phyloP scores from a whole-genome alignment of 2,329 filamentous ascomycete species.

The Xylariaceae sp. region DNA sequence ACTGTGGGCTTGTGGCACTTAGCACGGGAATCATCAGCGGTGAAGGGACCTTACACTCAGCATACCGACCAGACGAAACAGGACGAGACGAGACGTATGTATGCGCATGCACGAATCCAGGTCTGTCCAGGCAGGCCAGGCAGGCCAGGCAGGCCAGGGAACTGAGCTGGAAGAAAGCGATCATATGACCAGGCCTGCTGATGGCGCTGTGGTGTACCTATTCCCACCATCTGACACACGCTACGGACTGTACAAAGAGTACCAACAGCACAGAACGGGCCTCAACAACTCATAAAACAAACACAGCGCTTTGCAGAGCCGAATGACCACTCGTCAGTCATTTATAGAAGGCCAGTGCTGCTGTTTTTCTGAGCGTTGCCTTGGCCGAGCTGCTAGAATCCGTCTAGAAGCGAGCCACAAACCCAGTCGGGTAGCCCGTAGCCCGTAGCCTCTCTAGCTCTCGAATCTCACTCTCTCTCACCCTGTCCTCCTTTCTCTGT shows the following conservation, averaged over 20 bases:
- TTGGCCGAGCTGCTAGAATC: neutral
- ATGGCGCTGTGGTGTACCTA: neutral
- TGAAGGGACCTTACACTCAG: slow-evolving; percentile 2
- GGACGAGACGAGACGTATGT: no score
- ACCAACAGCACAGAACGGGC: neutral
- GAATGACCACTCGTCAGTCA: neutral
- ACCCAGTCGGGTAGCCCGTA: neutral
- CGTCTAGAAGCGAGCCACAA: neutral
- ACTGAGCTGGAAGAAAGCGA: slow-evolving; percentile 7
- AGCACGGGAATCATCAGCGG: slow-evolving; percentile 8
- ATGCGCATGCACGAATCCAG: slow-evolving; percentile 2
- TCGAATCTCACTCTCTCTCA: neutral
- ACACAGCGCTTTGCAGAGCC: neutral
- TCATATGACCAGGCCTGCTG: slow-evolving; percentile 13
- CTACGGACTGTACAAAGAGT: no score
- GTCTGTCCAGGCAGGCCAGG: no score
- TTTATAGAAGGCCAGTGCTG: neutral
- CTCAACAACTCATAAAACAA: neutral
- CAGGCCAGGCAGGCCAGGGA: neutral
- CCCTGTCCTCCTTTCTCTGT: neutral
- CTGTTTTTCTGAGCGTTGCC: neutral
- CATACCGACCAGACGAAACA: neutral
- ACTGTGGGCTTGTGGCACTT: neutral
- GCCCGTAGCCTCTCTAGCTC: no score
- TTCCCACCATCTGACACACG: neutral